Evolutionary conservation across 768 basidiomycete species (phyloP), one percentile per base, ranked within the genome.

Genomic region (Pleurotus platypus): DNA sequence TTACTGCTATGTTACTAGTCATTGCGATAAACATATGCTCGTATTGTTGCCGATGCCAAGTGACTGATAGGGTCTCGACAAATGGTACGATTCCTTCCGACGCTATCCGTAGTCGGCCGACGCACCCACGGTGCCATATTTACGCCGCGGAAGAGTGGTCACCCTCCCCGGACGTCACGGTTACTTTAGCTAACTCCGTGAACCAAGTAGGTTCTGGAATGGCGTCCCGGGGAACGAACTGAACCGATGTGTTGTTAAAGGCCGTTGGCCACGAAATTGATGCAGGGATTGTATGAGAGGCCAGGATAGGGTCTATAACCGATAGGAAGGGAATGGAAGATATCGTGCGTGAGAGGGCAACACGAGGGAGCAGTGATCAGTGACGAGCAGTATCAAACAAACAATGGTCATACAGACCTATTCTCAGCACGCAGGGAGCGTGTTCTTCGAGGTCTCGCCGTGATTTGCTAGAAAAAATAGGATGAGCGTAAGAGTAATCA

Each of bases 211-310:
- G 22, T 43, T 43, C 51, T 42, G 51, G 51, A 20, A 40, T 24
- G 26, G 56, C 45, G 22, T 53, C 43, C 24, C 20, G 46, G 15
- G 46, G 46, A 16, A 77, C 67, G 63, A 72, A 83, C 68, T 89
- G 88, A 1, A 86, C 72, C 12, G 86, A 75, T 30, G 78, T 80
- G 66, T 79, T 86, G 64, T 83, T 88, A 74, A 90, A 90, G 15
- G 87, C 87, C 16, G 81, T 78, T 16, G 84, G 79, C 71, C 78
- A 83, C 5, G 69, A 58, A 20, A 60, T 58, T n/a, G 78, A 81
- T 38, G 69, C 60, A 60, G 84, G 86, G 49, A 90, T 72, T 12
- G 78, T 69, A 8, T 66, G 69, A 62, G 70, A 76, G 45, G 74
- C 70, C 47, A 89, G 65, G 57, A 76, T 66, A 37, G 81, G 80